Percentiles rank a stretch among this genome's conserved stretches.
Evolutionary conservation across 1,139 yeast species (phyloP).

Genomic region (Geotrichum histeridarum): DNA sequence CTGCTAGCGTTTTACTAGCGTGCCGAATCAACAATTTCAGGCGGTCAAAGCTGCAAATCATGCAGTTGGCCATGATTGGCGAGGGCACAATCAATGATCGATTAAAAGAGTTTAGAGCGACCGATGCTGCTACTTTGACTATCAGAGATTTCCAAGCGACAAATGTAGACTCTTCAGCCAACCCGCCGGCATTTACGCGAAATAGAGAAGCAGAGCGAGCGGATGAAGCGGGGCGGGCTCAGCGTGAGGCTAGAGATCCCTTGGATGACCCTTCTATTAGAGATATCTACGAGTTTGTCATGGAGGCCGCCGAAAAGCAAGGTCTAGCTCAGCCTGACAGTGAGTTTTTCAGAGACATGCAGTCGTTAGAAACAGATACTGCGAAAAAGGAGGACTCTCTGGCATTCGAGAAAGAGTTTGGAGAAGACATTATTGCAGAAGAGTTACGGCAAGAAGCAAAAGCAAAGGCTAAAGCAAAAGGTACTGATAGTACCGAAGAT

Average conservation of each 20-base stretch:
- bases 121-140: slow-evolving; percentile 68
- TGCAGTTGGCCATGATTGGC: slow-evolving; percentile 92
- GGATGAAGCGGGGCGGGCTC: slow-evolving; percentile 10
- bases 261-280: slow-evolving; percentile 12
- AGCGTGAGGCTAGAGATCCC: not conserved
- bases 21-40: slow-evolving; percentile 94
- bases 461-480: slow-evolving; percentile 1
- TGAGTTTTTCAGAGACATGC: slow-evolving; percentile 12
- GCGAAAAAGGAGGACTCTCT: slow-evolving; percentile 7
- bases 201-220: slow-evolving; percentile 32
- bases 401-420: too few species aligned
- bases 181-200: slow-evolving; percentile 74
- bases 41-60: slow-evolving; percentile 88
- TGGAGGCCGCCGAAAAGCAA: slow-evolving; percentile 18
- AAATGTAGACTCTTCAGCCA: slow-evolving; percentile 46
- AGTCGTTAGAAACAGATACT: slow-evolving; percentile 9
- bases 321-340: slow-evolving; percentile 15
- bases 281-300: slow-evolving; percentile 15
- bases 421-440: too few species aligned
- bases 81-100: slow-evolving; percentile 89
- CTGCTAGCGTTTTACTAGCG: slow-evolving; percentile 88
- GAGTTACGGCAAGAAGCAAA: too few species aligned
- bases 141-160: slow-evolving; percentile 63
- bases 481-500: slow-evolving; percentile 7
- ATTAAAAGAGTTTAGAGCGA: slow-evolving; percentile 76